phyloP scores from a whole-genome alignment of 106 monocot species.

The Xerophyta viscosa region DNA sequence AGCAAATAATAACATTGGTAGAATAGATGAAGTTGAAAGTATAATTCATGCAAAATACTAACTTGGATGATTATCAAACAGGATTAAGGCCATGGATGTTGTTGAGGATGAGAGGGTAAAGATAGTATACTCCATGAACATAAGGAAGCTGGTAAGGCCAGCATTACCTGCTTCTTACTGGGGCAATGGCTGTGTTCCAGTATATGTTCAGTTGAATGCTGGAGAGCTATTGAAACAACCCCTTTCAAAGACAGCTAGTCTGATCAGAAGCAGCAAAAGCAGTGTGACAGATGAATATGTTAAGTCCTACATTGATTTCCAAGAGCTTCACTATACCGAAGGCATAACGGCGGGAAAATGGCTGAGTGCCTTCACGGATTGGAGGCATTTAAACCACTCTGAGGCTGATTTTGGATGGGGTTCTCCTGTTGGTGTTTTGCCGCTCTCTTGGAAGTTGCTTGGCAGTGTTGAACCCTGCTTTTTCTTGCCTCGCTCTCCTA shows the following conservation, averaged over 20 bases:
- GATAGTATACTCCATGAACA: conserved; percentile 64
- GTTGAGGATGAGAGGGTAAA: conserved; percentile 24
- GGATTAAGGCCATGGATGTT: conserved; percentile 17
- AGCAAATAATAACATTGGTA: no score
- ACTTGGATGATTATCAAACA: conserved; percentile 5
- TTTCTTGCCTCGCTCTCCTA: conserved; percentile 29
- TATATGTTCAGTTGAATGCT: conserved; percentile 29
- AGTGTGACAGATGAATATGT: conserved; percentile 39
- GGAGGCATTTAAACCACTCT: conserved; percentile 53
- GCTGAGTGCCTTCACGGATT: conserved; percentile 53
- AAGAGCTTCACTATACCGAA: conserved; percentile 30
- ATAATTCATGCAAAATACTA: no score
- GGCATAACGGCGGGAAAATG: conserved; percentile 37
- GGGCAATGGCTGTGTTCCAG: conserved; percentile 61
- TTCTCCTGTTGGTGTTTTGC: conserved; percentile 21
- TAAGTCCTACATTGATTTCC: conserved; percentile 60
- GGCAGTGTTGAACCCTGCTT: conserved; percentile 48
- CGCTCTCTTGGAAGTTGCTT: conserved; percentile 50
- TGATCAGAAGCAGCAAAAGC: conserved; percentile 45
- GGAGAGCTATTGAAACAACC: conserved; percentile 27
- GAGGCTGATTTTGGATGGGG: conserved; percentile 60
- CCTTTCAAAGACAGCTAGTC: conserved; percentile 15
- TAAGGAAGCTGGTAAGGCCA: conserved; percentile 31
- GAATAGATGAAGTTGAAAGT: no score
- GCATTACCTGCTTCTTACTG: conserved; percentile 41